Evolutionary conservation across 2,329 filamentous ascomycete genomes (phyloP).

Genomic region (Sporothrix mexicana): DNA sequence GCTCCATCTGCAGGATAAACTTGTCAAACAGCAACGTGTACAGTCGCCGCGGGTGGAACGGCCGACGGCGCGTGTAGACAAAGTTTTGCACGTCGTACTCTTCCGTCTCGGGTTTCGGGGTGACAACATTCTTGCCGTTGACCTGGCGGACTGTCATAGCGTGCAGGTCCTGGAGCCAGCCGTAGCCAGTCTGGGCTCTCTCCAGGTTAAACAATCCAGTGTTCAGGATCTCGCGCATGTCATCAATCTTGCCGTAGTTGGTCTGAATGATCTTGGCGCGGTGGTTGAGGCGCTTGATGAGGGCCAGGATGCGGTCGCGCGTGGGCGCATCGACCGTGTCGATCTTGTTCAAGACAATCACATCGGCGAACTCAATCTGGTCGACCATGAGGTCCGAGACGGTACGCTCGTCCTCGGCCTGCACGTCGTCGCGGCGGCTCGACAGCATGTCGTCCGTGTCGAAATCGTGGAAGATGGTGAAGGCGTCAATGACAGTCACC

Average conservation of each 20-base stretch:
- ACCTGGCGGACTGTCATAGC: slow-evolving; percentile 66
- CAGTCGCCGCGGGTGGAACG: slow-evolving; percentile 57
- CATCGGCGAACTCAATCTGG: slow-evolving; percentile 78
- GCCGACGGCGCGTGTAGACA: slow-evolving; percentile 66
- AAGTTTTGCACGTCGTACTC: slow-evolving; percentile 76
- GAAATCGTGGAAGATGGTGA: slow-evolving; percentile 75
- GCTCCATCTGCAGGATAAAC: slow-evolving; percentile 57
- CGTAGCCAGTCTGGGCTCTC: slow-evolving; percentile 67
- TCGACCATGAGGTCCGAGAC: slow-evolving; percentile 79
- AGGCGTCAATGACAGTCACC: slow-evolving; percentile 74
- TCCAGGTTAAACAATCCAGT: slow-evolving; percentile 70
- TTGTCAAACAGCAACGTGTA: slow-evolving; percentile 55
- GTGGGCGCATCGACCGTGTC: slow-evolving; percentile 58
- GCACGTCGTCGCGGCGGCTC: slow-evolving; percentile 65
- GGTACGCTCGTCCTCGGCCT: slow-evolving; percentile 71
- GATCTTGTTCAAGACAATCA: slow-evolving; percentile 73
- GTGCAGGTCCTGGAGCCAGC: slow-evolving; percentile 73
- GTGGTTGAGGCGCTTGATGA: slow-evolving; percentile 69
- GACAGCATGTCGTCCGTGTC: slow-evolving; percentile 72
- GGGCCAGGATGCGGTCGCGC: slow-evolving; percentile 54
- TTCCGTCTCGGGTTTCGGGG: slow-evolving; percentile 72
- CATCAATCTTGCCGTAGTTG: slow-evolving; percentile 63
- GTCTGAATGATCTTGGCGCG: slow-evolving; percentile 68
- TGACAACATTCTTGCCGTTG: slow-evolving; percentile 58
- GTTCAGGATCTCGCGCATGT: slow-evolving; percentile 64